A percentile compares a stretch with the other conserved stretches of the same genome.
phyloP scores from a whole-genome alignment of 768 basidiomycete species.

The Leccinum olivaceopallidum region DNA sequence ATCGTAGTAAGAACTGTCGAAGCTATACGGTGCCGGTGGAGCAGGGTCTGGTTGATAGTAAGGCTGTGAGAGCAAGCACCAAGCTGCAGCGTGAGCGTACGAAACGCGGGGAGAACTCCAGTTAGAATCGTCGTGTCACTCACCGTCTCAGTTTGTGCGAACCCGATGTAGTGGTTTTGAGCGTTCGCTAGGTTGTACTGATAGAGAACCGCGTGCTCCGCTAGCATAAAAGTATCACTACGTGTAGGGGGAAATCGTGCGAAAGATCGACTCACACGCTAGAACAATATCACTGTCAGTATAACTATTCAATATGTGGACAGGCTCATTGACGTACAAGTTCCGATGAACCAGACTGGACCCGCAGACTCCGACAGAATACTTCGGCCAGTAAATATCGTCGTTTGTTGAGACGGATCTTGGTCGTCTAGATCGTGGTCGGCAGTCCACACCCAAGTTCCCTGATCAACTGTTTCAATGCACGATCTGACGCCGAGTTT shows the following conservation, averaged over 20 bases:
- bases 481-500: background rate
- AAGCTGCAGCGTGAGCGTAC: background rate
- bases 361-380: constrained; percentile 74
- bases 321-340: constrained; percentile 30
- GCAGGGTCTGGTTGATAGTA: constrained; percentile 50
- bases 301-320: background rate
- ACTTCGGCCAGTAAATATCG: constrained; percentile 66
- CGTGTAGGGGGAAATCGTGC: background rate
- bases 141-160: constrained; percentile 55
- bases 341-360: constrained; percentile 82
- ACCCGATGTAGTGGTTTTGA: constrained; percentile 47
- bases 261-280: constrained; percentile 22
- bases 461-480: constrained; percentile 36
- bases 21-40: constrained; percentile 42
- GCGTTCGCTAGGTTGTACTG: constrained; percentile 49
- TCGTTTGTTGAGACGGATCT: constrained; percentile 47
- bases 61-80: constrained; percentile 30
- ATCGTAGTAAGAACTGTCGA: constrained; percentile 38
- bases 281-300: background rate
- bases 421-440: constrained; percentile 62
- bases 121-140: background rate
- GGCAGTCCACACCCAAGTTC: constrained; percentile 79
- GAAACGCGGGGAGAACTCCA: background rate
- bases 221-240: constrained; percentile 12
- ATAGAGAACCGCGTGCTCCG: constrained; percentile 49